Evolutionary conservation across 2,329 filamentous ascomycete species (phyloP).

Genomic region (Emydomyces testavorans): DNA sequence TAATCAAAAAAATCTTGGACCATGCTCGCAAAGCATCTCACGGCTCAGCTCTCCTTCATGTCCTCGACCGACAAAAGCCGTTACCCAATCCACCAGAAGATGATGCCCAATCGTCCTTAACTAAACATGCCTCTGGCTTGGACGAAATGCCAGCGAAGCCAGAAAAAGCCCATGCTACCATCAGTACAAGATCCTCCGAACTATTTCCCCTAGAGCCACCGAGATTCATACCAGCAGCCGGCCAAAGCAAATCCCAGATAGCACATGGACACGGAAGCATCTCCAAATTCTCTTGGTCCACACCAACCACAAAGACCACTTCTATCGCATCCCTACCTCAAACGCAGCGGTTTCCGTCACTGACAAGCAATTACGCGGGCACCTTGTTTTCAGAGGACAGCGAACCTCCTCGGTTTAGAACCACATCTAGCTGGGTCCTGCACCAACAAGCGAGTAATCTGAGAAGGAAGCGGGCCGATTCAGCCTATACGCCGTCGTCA

Average conservation of each 20-base stretch:
- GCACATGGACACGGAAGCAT: not conserved
- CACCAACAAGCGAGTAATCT: constrained; percentile 13
- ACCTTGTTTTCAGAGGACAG: constrained; percentile 12
- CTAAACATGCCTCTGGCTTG: not conserved
- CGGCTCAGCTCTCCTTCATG: constrained; percentile 3
- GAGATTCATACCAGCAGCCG: not conserved
- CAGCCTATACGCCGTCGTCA: constrained; percentile 2
- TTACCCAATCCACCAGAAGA: constrained; percentile 5
- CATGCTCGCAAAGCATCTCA: constrained; percentile 3
- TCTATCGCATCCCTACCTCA: constrained; percentile 10
- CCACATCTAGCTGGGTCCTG: constrained; percentile 15
- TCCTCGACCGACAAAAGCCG: constrained; percentile 6
- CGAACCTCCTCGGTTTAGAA: constrained; percentile 14
- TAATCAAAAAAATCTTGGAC: constrained; percentile 10
- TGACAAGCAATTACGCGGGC: constrained; percentile 11
- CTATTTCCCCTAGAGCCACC: not conserved
- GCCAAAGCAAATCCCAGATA: not conserved
- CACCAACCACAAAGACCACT: constrained; percentile 12
- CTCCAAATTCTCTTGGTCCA: constrained; percentile 16
- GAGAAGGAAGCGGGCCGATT: constrained; percentile 4
- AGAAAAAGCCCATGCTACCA: constrained; percentile 2
- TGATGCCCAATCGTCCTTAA: not conserved
- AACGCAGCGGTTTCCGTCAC: constrained; percentile 5
- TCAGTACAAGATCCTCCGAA: constrained; percentile 11
- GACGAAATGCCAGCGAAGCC: constrained; percentile 4